Percentiles rank a stretch among this genome's conserved stretches.
Evolutionary conservation across 345 rosid genomes (phyloP).

Genomic region (Conringia planisiliqua): DNA sequence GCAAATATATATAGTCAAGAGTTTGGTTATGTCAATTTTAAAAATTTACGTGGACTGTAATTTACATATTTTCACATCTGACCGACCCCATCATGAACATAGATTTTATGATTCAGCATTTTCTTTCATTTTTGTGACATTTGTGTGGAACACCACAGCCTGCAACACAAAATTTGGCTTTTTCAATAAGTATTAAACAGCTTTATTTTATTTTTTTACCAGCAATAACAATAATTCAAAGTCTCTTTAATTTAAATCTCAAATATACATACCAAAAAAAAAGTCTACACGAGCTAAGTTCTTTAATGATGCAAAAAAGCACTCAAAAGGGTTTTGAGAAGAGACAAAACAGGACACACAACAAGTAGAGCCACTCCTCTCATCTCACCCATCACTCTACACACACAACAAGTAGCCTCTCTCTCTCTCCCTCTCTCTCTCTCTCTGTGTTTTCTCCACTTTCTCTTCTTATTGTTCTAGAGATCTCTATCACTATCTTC

Average conservation of each 20-base stretch:
- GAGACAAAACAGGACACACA: slow-evolving; percentile 31
- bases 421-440: neutral
- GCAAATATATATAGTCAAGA: neutral
- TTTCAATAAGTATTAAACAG: neutral
- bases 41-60: neutral
- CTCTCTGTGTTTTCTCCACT: slow-evolving; percentile 10
- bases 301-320: slow-evolving; percentile 29
- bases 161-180: slow-evolving; percentile 21
- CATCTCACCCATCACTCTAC: slow-evolving; percentile 14
- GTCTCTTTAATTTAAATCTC: slow-evolving; percentile 1
- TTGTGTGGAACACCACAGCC: slow-evolving; percentile 10
- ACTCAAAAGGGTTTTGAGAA: slow-evolving; percentile 27
- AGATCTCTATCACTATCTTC: slow-evolving; percentile 17
- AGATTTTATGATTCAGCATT: slow-evolving; percentile 4
- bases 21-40: neutral
- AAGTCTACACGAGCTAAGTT: slow-evolving; percentile 27
- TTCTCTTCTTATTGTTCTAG: neutral
- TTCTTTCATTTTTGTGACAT: neutral
- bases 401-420: slow-evolving; percentile 20
- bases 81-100: neutral
- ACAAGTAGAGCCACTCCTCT: slow-evolving; percentile 37
- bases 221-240: neutral
- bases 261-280: slow-evolving; percentile 17
- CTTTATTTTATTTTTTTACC: neutral
- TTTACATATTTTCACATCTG: neutral